Evolutionary conservation across 2,329 filamentous ascomycete genomes (phyloP), one percentile per base, ranked within the genome.

Genomic region (Phyllosticta citribraziliensis): DNA sequence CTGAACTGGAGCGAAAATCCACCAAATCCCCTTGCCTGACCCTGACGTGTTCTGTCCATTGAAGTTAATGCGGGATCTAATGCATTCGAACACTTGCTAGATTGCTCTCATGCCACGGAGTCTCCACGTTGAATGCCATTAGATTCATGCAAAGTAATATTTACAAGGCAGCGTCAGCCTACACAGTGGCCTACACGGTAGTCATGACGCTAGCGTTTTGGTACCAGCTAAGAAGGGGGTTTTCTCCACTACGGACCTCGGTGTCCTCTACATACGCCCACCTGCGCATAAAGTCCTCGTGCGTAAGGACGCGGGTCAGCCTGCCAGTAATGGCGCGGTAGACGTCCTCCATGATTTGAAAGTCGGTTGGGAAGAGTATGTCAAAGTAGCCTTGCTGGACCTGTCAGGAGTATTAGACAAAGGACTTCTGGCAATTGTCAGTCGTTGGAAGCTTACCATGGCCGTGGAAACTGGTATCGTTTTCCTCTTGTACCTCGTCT

Each of bases 381-480:
- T 99, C 95, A 72, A 99, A 99, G 76, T 96, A 97, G 54, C 94
- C 95, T 78, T 99, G 95, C 73, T 97, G 92, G 55, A 97, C 90
- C 90, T 95, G 65, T 51, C 9, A 52, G 12, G n/a, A 56, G 8
- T 8, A 12, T 35, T 24, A 30, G 40, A 20, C 19, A 65, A 61
- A 25, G 10, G 9, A 61, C 19, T n/a, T 14, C 10, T 55, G 10
- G 12, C 2, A n/a, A 19, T 12, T 19, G 17, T 22, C 17, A 14
- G 5, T 25, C 17, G 17, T 20, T 50, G 25, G 11, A 10, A 14
- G 76, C 87, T 76, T 79, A 96, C 94, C 72, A 96, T 82, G 59
- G 93, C 91, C 4, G 94, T 99, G 4, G 85, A 82, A 14, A 99
- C 94, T 51, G 92, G 89, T 60, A 99, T 90, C 67, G 90, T 97